Percentiles rank a stretch among this genome's conserved stretches.
Evolutionary conservation across 179 eudicot species (phyloP).

Genomic region (Carnegiea gigantea): DNA sequence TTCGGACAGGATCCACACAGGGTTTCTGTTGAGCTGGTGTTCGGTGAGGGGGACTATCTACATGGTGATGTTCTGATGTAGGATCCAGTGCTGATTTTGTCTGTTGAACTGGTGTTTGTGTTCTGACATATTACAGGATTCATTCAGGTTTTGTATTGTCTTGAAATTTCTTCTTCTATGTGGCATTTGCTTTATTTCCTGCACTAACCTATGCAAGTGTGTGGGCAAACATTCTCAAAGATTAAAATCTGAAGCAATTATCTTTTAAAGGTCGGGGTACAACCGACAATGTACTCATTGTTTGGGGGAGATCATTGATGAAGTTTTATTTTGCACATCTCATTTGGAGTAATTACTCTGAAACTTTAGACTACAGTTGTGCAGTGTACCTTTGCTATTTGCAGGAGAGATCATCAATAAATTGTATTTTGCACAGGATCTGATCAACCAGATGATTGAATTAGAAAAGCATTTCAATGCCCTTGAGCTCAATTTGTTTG

Average conservation of each 20-base stretch:
- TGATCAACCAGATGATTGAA: constrained; percentile 69
- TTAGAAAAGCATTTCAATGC: constrained; percentile 88
- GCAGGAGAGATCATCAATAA: constrained; percentile 14
- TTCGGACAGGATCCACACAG: not conserved
- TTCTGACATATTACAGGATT: too few species aligned
- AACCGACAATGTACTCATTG: not conserved
- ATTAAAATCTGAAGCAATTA: not conserved
- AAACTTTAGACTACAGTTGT: not conserved
- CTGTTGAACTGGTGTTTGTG: too few species aligned
- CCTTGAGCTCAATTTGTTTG: constrained; percentile 73
- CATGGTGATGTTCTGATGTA: not conserved
- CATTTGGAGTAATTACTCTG: not conserved
- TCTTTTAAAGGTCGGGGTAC: not conserved
- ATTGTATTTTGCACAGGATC: constrained; percentile 45
- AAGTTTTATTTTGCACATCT: not conserved
- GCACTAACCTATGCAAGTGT: not conserved
- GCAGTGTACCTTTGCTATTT: not conserved
- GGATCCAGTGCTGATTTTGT: not conserved
- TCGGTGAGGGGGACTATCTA: not conserved
- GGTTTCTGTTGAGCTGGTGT: not conserved
- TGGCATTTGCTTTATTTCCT: not conserved
- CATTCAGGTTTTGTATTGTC: not conserved
- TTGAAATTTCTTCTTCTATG: not conserved
- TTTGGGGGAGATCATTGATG: not conserved
- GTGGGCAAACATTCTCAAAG: not conserved